These are phyloP conservation scores for Brassica nigra DNA, from an alignment of 345 rosid species.

Conservation along the genomic window DNA sequence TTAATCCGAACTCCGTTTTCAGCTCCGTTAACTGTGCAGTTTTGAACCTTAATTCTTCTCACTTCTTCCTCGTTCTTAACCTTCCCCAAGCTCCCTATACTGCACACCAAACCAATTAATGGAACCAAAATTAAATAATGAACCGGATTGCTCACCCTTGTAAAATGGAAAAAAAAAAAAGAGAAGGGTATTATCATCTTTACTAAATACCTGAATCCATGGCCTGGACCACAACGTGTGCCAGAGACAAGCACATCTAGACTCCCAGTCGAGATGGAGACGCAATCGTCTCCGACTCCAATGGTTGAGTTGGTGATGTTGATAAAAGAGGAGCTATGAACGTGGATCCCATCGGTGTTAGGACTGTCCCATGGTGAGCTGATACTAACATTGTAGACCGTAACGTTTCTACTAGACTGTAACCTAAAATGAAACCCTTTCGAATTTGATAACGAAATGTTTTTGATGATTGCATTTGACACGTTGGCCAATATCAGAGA, in stretches of 20 bases:
- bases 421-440: background rate
- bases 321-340: background rate
- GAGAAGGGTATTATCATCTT: background rate
- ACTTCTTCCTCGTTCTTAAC: constrained; percentile 35
- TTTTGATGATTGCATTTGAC: background rate
- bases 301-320: background rate
- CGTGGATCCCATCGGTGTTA: background rate
- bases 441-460: background rate
- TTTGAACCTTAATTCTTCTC: constrained; percentile 31
- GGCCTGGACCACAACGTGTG: background rate
- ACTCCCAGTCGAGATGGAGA: background rate
- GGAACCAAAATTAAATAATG: background rate
- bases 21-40: constrained; percentile 37
- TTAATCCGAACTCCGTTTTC: background rate
- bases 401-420: background rate
- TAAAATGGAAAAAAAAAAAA: no score
- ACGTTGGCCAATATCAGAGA: background rate
- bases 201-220: background rate
- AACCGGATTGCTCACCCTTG: background rate
- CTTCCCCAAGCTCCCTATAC: constrained; percentile 56
- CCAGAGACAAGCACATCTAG: background rate
- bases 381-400: background rate
- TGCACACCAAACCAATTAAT: background rate
- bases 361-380: background rate
- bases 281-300: background rate